phyloP scores from a whole-genome alignment of 192 early-diverging fungal genomes.

The Coemansia sp. region DNA sequence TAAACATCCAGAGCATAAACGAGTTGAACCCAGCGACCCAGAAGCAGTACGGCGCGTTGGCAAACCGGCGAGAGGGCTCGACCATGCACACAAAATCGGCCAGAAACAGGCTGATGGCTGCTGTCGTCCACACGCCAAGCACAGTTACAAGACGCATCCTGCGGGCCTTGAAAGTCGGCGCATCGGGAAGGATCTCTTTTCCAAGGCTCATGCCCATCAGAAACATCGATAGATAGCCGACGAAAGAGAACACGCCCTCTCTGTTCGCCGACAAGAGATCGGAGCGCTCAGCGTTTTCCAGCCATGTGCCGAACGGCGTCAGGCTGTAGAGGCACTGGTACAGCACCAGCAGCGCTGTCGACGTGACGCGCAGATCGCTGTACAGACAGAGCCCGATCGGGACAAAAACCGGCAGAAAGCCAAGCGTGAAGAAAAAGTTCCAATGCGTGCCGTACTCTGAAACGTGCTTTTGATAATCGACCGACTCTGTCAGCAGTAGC shows the following conservation, averaged over 20 bases:
- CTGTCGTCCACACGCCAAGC: constrained; percentile 39
- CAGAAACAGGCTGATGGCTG: constrained; percentile 51
- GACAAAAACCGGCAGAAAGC: constrained; percentile 76
- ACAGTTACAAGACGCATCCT: constrained; percentile 54
- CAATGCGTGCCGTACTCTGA: constrained; percentile 96
- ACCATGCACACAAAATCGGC: constrained; percentile 56
- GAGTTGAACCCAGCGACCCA: constrained; percentile 76
- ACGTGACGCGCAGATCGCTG: constrained; percentile 57
- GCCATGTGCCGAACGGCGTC: constrained; percentile 66
- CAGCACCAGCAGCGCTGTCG: constrained; percentile 53
- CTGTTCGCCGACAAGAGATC: constrained; percentile 79
- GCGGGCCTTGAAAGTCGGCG: constrained; percentile 41
- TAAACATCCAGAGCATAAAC: constrained; percentile 57
- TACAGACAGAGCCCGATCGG: constrained; percentile 58
- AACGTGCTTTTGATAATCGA: constrained; percentile 93
- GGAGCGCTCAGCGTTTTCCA: constrained; percentile 69
- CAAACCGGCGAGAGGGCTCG: constrained; percentile 70
- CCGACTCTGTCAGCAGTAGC: constrained; percentile 66
- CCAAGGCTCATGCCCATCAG: constrained; percentile 76
- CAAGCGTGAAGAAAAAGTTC: constrained; percentile 98
- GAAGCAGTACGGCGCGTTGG: constrained; percentile 72
- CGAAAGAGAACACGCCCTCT: constrained; percentile 84
- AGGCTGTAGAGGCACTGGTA: constrained; percentile 62
- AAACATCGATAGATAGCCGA: constrained; percentile 83
- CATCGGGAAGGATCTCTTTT: constrained; percentile 53